Conservation (phyloP, 352 stramenopile species). For the Peronospora farinosa region DNA sequence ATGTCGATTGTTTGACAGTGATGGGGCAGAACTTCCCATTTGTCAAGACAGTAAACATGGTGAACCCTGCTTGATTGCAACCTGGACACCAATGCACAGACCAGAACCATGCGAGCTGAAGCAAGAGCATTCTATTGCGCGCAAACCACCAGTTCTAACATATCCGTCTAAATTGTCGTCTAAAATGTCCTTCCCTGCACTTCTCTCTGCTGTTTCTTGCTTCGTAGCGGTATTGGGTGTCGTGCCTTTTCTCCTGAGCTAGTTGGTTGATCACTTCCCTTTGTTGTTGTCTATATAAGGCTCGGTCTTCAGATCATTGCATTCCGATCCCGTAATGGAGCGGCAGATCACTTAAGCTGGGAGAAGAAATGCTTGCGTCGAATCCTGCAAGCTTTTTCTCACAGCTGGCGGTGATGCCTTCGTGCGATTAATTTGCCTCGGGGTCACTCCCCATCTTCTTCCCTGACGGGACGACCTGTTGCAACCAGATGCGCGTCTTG, state of each 20-base stretch:
- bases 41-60: background rate
- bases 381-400: slow-evolving; percentile 11
- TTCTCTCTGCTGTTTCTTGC: slow-evolving; percentile 27
- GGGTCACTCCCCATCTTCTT: slow-evolving; percentile 60
- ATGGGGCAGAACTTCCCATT: background rate
- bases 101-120: slow-evolving; percentile 13
- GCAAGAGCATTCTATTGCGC: slow-evolving; percentile 43
- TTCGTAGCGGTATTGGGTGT: slow-evolving; percentile 9
- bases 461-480: slow-evolving; percentile 86
- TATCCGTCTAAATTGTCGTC: slow-evolving; percentile 42
- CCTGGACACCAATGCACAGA: background rate
- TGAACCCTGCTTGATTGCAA: background rate
- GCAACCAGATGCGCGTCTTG: slow-evolving; percentile 98
- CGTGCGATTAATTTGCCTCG: slow-evolving; percentile 43
- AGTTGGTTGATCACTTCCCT: slow-evolving; percentile 11
- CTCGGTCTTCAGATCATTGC: slow-evolving; percentile 21
- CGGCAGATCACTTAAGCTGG: slow-evolving; percentile 15
- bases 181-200: slow-evolving; percentile 35
- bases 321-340: slow-evolving; percentile 23
- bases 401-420: slow-evolving; percentile 3
- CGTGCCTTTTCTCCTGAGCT: slow-evolving; percentile 5
- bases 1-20: background rate
- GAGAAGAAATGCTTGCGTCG: slow-evolving; percentile 14
- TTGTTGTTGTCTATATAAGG: slow-evolving; percentile 27
- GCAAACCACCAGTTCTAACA: slow-evolving; percentile 43